Conservation (phyloP, 2,329 filamentous ascomycete genomes). For the Aspergillus proliferans region DNA sequence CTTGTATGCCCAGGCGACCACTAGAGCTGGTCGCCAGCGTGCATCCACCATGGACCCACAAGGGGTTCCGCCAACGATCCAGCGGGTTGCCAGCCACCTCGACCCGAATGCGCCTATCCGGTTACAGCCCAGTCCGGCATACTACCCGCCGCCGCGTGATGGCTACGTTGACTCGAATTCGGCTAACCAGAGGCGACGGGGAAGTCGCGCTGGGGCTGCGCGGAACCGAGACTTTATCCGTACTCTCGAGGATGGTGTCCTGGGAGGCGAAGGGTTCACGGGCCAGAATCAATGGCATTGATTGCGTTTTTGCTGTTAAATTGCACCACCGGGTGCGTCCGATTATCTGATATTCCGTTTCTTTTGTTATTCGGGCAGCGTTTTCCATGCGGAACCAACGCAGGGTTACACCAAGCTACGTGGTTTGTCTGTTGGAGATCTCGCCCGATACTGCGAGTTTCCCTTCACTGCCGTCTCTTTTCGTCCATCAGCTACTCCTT, state of each 20-base stretch:
- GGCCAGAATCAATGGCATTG: slow-evolving; percentile 66
- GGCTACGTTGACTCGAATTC: slow-evolving; percentile 64
- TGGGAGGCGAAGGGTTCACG: slow-evolving; percentile 82
- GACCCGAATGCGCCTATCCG: slow-evolving; percentile 92
- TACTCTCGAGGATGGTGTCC: slow-evolving; percentile 84
- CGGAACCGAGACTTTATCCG: slow-evolving; percentile 83
- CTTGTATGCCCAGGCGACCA: slow-evolving; percentile 66
- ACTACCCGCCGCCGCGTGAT: slow-evolving; percentile 89
- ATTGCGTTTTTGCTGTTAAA: slow-evolving; percentile 13
- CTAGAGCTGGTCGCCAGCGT: slow-evolving; percentile 74
- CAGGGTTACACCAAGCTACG: slow-evolving; percentile 10
- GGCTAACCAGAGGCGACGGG: slow-evolving; percentile 63
- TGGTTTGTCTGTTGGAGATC: slow-evolving; percentile 11
- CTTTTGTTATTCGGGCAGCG: slow-evolving; percentile 10
- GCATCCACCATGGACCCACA: slow-evolving; percentile 96
- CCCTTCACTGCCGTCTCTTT: slow-evolving; percentile 4
- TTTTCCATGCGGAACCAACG: slow-evolving; percentile 8
- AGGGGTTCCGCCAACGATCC: slow-evolving; percentile 83
- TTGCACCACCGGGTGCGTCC: slow-evolving; percentile 3
- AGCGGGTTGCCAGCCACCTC: slow-evolving; percentile 90
- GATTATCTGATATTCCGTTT: slow-evolving; percentile 10
- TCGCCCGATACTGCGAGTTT: slow-evolving; percentile 10
- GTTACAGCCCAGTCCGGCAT: slow-evolving; percentile 89
- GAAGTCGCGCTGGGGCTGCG: slow-evolving; percentile 58
- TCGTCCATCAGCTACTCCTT: not conserved